A percentile compares a stretch with the other conserved stretches of the same genome.
These are phyloP conservation scores for Cardamine chenopodiifolia DNA, from an alignment of 345 rosid genomes.

Conservation along the genomic window DNA sequence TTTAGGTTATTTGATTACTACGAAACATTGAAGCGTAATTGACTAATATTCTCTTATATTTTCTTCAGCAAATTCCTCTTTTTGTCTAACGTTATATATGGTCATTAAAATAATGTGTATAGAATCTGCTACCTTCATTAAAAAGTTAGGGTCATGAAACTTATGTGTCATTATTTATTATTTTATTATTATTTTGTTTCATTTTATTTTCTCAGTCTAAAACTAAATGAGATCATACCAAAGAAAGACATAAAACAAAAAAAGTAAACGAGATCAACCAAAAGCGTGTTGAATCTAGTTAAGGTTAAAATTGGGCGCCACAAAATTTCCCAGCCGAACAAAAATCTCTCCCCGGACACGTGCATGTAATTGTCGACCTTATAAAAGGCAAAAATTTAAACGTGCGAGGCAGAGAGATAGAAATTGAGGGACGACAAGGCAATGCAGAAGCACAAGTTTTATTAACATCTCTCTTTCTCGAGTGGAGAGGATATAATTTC, in stretches of 20 bases:
- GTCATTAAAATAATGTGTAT: constrained; percentile 30
- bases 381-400: background rate
- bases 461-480: constrained; percentile 1
- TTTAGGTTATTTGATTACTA: too few relatives aligned
- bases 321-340: background rate
- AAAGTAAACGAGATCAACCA: background rate
- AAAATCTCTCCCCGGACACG: background rate
- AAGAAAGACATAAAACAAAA: background rate
- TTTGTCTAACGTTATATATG: constrained; percentile 4
- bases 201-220: background rate
- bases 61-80: constrained; percentile 10
- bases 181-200: background rate
- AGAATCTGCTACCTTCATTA: background rate
- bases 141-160: constrained; percentile 25
- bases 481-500: constrained; percentile 28
- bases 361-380: background rate
- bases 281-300: constrained; percentile 32
- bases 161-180: constrained; percentile 15
- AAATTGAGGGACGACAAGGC: constrained; percentile 29
- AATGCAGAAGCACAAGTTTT: constrained; percentile 33
- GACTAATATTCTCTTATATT: constrained; percentile 16
- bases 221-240: background rate
- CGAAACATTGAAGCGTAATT: constrained; percentile 19
- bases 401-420: constrained; percentile 17
- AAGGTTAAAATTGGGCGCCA: constrained; percentile 31